Conservation (phyloP, 345 rosid species). For the Eucalyptus sp. region DNA sequence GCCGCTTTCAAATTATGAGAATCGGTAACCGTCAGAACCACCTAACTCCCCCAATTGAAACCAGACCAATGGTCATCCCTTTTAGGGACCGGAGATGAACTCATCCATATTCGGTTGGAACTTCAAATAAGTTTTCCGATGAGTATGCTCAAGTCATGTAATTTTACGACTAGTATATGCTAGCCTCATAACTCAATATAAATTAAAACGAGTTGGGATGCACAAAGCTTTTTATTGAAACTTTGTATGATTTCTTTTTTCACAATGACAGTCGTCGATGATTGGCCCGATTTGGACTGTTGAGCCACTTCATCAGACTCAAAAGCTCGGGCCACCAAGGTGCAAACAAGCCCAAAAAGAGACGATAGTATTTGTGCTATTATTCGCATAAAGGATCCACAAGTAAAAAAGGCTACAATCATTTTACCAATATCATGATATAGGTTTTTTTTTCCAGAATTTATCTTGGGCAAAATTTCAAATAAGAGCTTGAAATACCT, state of each 20-base stretch:
- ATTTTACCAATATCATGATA: not conserved
- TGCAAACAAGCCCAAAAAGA: not conserved
- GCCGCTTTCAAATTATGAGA: not conserved
- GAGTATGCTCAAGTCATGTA: not conserved
- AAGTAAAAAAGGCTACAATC: not conserved
- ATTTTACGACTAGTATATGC: not conserved
- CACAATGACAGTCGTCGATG: not conserved
- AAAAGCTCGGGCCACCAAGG: not conserved
- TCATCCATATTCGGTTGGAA: not conserved
- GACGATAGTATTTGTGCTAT: not conserved
- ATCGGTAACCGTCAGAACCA: accelerated
- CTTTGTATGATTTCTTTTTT: not conserved
- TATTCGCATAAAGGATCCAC: not conserved
- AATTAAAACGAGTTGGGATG: not conserved
- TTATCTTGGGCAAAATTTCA: not conserved
- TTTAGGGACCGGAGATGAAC: not conserved
- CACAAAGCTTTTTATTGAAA: not conserved
- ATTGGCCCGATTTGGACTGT: not conserved
- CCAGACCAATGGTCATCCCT: not conserved
- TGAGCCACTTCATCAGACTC: not conserved
- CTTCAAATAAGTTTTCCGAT: not conserved
- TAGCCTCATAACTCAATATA: too few species aligned
- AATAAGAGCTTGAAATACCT: accelerated
- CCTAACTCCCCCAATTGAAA: not conserved
- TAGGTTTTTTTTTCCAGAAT: not conserved